Evolutionary conservation across 2,329 filamentous ascomycete species (phyloP).

Genomic region (Penicillium polonicum): DNA sequence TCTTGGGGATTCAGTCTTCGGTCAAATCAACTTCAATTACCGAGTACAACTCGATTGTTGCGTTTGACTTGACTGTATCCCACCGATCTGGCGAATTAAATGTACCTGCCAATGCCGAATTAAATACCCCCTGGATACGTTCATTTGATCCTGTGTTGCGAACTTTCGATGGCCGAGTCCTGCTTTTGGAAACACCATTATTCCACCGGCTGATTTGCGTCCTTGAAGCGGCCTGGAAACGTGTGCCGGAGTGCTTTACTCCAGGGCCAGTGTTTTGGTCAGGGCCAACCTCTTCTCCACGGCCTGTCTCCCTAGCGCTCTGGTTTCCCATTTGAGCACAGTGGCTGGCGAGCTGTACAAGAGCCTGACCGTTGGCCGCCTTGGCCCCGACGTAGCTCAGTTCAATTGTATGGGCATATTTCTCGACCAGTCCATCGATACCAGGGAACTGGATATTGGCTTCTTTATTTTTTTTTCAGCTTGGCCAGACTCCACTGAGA

Average conservation of each 20-base stretch:
- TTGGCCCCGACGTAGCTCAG: too few species aligned
- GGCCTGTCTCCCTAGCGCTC: neutral
- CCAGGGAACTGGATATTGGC: too few species aligned
- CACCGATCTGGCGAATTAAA: neutral
- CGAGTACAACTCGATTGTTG: neutral
- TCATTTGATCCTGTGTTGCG: neutral
- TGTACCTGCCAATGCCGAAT: neutral
- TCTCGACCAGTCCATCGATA: too few species aligned
- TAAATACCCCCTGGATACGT: neutral
- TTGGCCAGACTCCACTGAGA: too few species aligned
- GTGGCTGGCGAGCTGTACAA: neutral
- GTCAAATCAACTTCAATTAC: neutral
- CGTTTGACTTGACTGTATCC: neutral
- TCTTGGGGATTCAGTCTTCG: neutral
- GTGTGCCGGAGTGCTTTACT: neutral
- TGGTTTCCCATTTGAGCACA: neutral
- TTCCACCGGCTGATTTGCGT: neutral
- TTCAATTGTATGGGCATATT: too few species aligned
- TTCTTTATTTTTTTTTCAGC: too few species aligned
- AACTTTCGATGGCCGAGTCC: neutral
- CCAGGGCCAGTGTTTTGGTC: neutral
- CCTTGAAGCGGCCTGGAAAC: neutral
- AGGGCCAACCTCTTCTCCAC: neutral
- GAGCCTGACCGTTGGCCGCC: neutral
- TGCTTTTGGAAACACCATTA: neutral